Percentiles rank a stretch among this genome's conserved stretches.
These are phyloP conservation scores for Talaromyces borbonicus DNA, from an alignment of 495 filamentous ascomycete species.

Conservation along the genomic window DNA sequence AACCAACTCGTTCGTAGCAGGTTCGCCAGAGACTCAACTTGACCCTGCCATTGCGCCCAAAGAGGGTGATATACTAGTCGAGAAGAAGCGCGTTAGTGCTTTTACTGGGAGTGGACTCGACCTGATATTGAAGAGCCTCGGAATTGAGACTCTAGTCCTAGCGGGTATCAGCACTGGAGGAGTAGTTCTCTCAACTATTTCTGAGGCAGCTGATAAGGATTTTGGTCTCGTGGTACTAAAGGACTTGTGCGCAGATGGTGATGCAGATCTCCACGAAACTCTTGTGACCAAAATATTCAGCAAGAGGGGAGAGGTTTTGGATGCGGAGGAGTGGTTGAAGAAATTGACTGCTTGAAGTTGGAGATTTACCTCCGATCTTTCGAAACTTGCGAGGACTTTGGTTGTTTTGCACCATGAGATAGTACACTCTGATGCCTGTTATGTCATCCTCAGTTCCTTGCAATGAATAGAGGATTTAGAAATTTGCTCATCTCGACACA, in stretches of 20 bases:
- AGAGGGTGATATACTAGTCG: slow-evolving; percentile 19
- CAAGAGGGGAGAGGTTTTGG: slow-evolving; percentile 16
- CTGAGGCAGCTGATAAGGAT: slow-evolving; percentile 27
- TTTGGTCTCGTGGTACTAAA: slow-evolving; percentile 24
- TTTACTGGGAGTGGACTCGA: slow-evolving; percentile 28
- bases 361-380: too few relatives aligned
- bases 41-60: slow-evolving; percentile 16
- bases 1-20: not conserved
- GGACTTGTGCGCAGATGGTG: slow-evolving; percentile 28
- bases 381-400: too few relatives aligned
- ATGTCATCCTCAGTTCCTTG: too few relatives aligned
- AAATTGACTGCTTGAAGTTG: not conserved
- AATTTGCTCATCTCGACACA: too few relatives aligned
- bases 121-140: slow-evolving; percentile 22
- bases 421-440: too few relatives aligned
- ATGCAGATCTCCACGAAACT: slow-evolving; percentile 24
- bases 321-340: slow-evolving; percentile 13
- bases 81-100: slow-evolving; percentile 27
- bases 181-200: slow-evolving; percentile 31
- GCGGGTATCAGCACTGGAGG: slow-evolving; percentile 28
- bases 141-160: slow-evolving; percentile 20
- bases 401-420: too few relatives aligned
- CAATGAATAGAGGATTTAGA: too few relatives aligned
- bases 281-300: slow-evolving; percentile 26
- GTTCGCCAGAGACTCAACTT: slow-evolving; percentile 12